Base-by-base conservation (phyloP, 768 basidiomycete species). In the Tremella fuciformis region DNA sequence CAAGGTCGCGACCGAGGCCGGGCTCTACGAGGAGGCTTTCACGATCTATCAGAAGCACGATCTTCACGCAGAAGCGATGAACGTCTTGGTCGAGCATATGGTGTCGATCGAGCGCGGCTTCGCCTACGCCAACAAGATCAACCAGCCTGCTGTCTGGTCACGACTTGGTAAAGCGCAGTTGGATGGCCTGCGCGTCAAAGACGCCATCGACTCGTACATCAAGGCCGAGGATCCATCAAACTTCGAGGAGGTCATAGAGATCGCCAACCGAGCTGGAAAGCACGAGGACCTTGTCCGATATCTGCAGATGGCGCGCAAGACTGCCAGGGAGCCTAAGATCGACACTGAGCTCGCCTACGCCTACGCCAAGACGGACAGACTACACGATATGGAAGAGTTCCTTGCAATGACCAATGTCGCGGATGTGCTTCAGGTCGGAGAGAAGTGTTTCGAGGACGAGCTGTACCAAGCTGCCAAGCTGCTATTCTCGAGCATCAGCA, bases 331-430 rank as follows among this genome's bases (percentile, higher is more conserved):
- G 77, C 96, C 96, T 34, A 92, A 87, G 79, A 93, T 99, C 67
- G 96, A 99, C 75, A 97, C 96, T 8, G 93, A 98, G 79, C 81
- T 99, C 34, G 94, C 96, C 13, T 96, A 97, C 75, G 90, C 96
- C 3, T 99, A 98, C 75, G 96, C 96, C 19, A 97, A 96, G 82
- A 81, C 82, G 13, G 82, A 82, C 62, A 86, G 96, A 53, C 79
- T 99, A 13, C 94, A 98, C 74, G 96, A 99, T 73, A 98, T 98
- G 96, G 96, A 99, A 72, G 96, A 99, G 79, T 99, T 99, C 84
- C 80, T 99, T 65, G 83, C 83, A 21, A 94, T 97, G 89, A 99
- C 96, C 44, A 99, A 99, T 65, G 96, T 99, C 48, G 96, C 96
- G 4, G 96, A 99, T 73, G 82, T 97, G 51, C 82, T 99, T 19